phyloP scores from a whole-genome alignment of 108 stramenopile genomes.

The Pelagomonas calceolata region DNA sequence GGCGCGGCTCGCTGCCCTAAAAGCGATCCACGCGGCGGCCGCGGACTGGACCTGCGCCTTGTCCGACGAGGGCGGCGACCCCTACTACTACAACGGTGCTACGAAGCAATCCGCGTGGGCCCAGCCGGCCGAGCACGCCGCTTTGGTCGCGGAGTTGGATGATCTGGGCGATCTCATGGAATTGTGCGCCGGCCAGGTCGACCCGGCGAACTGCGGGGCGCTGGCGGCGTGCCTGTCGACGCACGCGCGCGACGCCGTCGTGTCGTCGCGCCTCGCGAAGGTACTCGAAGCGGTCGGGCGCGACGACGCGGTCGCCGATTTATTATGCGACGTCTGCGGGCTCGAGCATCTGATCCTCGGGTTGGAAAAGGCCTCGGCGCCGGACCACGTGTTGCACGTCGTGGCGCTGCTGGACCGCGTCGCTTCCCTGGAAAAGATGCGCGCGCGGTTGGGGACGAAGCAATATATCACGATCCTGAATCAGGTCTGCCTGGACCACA shows the following conservation, averaged over 20 bases:
- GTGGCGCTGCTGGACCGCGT: no score
- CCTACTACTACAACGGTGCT: conserved; percentile 12
- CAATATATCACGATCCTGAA: conserved; percentile 13
- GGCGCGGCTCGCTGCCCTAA: conserved; percentile 6
- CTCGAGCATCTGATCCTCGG: background rate
- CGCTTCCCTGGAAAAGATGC: background rate
- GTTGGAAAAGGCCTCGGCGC: background rate
- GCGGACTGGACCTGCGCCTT: conserved; percentile 9
- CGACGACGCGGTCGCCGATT: background rate
- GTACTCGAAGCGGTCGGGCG: background rate
- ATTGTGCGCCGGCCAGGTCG: background rate
- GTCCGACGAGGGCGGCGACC: conserved; percentile 9
- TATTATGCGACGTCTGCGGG: background rate
- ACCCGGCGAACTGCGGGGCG: background rate
- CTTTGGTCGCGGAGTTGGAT: conserved; percentile 8
- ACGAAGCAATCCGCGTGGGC: conserved; percentile 4
- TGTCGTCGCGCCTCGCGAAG: conserved; percentile 1
- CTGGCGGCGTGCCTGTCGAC: conserved; percentile 1
- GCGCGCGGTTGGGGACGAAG: background rate
- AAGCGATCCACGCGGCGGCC: conserved; percentile 3
- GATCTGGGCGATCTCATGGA: conserved; percentile 6
- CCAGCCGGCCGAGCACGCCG: conserved; percentile 6
- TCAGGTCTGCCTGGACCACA: conserved; percentile 5
- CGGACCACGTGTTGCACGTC: no score
- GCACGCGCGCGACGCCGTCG: conserved; percentile 6